Evolutionary conservation across 176 grass and related monocot genomes (phyloP).

Genomic region (Aegilops umbellulata): DNA sequence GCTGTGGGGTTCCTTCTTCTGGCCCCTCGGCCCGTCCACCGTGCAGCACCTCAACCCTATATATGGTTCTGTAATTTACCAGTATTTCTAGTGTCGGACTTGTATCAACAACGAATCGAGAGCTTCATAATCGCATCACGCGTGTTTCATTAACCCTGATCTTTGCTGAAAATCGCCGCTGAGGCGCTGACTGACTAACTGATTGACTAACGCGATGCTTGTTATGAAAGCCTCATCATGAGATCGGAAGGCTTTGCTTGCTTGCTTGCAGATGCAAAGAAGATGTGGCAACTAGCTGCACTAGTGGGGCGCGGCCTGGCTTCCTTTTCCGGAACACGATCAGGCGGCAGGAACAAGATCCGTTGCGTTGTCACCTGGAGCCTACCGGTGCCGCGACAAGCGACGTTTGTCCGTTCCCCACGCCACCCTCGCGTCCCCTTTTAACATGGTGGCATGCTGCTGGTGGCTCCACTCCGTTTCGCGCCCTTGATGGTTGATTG

Average conservation of each 20-base stretch:
- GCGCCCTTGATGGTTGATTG: background rate
- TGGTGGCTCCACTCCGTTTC: background rate
- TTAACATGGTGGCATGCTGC: background rate
- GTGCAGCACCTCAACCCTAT: constrained; percentile 9
- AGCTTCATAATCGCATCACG: background rate
- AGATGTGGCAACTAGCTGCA: constrained; percentile 26
- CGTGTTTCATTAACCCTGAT: too few species aligned
- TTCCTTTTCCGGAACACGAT: constrained; percentile 30
- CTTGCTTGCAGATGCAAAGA: constrained; percentile 29
- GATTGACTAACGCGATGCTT: too few species aligned
- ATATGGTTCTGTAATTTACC: constrained; percentile 20
- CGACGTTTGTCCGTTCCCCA: constrained; percentile 17
- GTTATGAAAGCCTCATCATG: background rate
- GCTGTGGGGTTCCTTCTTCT: background rate
- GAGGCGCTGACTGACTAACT: too few species aligned
- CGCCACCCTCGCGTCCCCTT: background rate
- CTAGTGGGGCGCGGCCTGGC: background rate
- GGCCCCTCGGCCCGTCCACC: background rate
- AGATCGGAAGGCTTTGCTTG: background rate
- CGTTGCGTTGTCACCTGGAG: constrained; percentile 31
- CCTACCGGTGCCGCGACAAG: constrained; percentile 39
- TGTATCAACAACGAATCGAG: constrained; percentile 16
- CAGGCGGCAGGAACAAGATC: constrained; percentile 33
- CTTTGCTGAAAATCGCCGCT: too few species aligned
- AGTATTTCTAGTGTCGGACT: background rate